A percentile compares a stretch with the other conserved stretches of the same genome.
These are phyloP conservation scores for Nemania serpens DNA, from an alignment of 2,329 filamentous ascomycete genomes.

Conservation along the genomic window DNA sequence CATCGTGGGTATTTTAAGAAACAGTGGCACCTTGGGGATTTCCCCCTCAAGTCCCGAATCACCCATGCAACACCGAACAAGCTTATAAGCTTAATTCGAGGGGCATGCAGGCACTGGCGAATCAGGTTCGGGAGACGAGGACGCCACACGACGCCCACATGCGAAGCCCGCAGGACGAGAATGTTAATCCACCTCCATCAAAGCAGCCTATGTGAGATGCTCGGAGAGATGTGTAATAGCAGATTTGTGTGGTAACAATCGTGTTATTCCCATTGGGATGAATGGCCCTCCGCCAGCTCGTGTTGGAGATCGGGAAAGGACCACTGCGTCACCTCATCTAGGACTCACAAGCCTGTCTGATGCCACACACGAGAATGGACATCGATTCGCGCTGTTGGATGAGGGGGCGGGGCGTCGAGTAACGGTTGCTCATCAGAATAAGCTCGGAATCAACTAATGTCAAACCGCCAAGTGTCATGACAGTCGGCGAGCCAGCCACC, in stretches of 20 bases:
- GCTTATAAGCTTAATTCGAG: constrained; percentile 32
- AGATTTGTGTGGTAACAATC: constrained; percentile 10
- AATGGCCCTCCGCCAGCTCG: constrained; percentile 1
- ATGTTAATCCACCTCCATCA: constrained; percentile 15
- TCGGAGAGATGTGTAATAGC: constrained; percentile 11
- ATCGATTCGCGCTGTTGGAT: not conserved
- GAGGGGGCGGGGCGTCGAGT: not conserved
- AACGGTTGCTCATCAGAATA: constrained; percentile 6
- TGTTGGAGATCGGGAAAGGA: constrained; percentile 17
- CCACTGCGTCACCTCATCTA: constrained; percentile 6
- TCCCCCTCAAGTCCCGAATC: constrained; percentile 25
- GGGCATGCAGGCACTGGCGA: constrained; percentile 23
- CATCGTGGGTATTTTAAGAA: constrained; percentile 26
- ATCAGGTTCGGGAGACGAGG: constrained; percentile 12
- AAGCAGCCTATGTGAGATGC: constrained; percentile 2
- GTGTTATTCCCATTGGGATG: constrained; percentile 19
- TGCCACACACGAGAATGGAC: constrained; percentile 10
- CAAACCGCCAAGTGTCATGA: constrained; percentile 10
- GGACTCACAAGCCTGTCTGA: constrained; percentile 10
- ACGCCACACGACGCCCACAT: constrained; percentile 27
- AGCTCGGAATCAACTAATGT: constrained; percentile 3
- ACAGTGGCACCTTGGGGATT: constrained; percentile 19
- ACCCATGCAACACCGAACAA: constrained; percentile 28
- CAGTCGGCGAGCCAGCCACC: constrained; percentile 12
- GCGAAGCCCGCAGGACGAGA: constrained; percentile 25